phyloP scores from a whole-genome alignment of 768 basidiomycete genomes.

The Lyophyllum decastes region DNA sequence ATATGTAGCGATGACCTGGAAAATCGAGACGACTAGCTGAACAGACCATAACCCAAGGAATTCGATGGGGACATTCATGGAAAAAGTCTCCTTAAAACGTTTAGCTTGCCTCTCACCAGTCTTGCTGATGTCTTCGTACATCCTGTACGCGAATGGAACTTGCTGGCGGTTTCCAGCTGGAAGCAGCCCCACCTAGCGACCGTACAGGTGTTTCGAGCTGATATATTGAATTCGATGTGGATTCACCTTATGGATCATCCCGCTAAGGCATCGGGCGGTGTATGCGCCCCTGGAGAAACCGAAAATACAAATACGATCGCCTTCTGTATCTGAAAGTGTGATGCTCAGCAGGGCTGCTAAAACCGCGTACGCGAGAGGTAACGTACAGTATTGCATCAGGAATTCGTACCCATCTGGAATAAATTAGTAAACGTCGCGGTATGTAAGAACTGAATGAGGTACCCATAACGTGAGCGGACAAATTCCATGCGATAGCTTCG shows the following conservation, averaged over 20 bases:
- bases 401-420: conserved; percentile 56
- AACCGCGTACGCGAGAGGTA: background rate
- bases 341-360: too few species aligned
- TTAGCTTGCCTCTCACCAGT: conserved; percentile 27
- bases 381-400: conserved; percentile 57
- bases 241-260: conserved; percentile 51
- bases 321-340: conserved; percentile 41
- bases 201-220: too few species aligned
- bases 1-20: background rate
- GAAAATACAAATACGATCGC: conserved; percentile 56
- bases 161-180: conserved; percentile 56
- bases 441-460: background rate
- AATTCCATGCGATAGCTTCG: conserved; percentile 45
- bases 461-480: conserved; percentile 55
- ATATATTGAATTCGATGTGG: too few species aligned
- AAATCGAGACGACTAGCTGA: too few species aligned
- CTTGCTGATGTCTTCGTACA: conserved; percentile 39
- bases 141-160: conserved; percentile 60
- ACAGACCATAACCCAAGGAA: conserved; percentile 52
- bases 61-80: conserved; percentile 41
- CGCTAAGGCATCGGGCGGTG: conserved; percentile 43
- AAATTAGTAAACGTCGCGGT: background rate
- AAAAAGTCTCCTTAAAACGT: conserved; percentile 48
- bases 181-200: conserved; percentile 51
- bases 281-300: conserved; percentile 61